Conservation (phyloP, 495 filamentous ascomycete genomes). For the Xylaria grammica region DNA sequence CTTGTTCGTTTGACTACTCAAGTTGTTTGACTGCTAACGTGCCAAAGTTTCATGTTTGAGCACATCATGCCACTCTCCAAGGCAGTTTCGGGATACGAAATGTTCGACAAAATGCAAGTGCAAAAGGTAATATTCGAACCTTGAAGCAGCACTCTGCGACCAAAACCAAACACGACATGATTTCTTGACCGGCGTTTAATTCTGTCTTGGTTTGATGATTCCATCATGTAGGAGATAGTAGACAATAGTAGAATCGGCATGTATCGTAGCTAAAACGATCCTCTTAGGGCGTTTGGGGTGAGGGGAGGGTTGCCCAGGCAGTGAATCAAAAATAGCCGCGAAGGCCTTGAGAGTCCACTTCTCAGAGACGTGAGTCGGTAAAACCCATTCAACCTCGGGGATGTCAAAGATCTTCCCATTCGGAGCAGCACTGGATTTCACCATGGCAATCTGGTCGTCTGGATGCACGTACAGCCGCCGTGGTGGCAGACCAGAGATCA, state of each 20-base stretch:
- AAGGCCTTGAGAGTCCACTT: conserved; percentile 79
- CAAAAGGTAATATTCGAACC: conserved; percentile 79
- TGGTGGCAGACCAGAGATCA: conserved; percentile 89
- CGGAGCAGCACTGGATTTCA: conserved; percentile 59
- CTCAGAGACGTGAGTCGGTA: conserved; percentile 83
- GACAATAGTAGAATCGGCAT: conserved; percentile 89
- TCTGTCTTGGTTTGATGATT: conserved; percentile 93
- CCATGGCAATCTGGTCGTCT: conserved; percentile 83
- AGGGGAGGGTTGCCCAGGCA: conserved; percentile 57
- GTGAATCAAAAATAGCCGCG: conserved; percentile 78
- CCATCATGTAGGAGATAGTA: conserved; percentile 97
- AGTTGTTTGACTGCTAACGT: conserved; percentile 9
- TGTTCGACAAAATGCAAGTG: conserved; percentile 91
- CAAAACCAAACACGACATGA: not conserved
- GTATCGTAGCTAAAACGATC: conserved; percentile 78
- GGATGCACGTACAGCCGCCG: conserved; percentile 87
- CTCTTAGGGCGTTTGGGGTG: conserved; percentile 65
- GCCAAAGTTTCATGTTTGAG: conserved; percentile 83
- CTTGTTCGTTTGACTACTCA: conserved; percentile 22
- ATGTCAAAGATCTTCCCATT: conserved; percentile 48
- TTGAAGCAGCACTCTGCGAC: conserved; percentile 12
- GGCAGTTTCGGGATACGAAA: conserved; percentile 85
- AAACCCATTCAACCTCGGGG: conserved; percentile 78
- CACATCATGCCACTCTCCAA: conserved; percentile 88
- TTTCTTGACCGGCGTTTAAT: conserved; percentile 55